Conservation (phyloP, 345 rosid genomes). For the Salix exigua region DNA sequence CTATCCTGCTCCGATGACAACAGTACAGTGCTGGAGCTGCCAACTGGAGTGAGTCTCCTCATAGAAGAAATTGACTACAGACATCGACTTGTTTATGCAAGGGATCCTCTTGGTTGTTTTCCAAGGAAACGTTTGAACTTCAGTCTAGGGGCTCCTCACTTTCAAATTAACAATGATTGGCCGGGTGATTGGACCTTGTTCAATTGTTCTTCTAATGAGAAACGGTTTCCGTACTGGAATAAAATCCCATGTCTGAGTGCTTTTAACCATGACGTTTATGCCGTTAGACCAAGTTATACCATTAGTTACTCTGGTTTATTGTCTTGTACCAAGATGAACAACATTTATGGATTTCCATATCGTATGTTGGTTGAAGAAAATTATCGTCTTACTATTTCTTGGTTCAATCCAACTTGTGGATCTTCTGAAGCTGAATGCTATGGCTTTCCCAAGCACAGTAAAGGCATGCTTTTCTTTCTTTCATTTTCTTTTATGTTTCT, state of each 20-base stretch:
- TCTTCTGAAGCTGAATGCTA: background rate
- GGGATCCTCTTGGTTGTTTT: background rate
- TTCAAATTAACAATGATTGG: background rate
- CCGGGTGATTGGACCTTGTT: background rate
- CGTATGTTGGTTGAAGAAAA: accelerated
- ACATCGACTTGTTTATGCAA: background rate
- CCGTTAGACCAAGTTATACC: accelerated
- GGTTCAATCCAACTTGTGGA: background rate
- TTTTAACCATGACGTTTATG: background rate
- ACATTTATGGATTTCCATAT: background rate
- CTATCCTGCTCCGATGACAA: constrained; percentile 16
- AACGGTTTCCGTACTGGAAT: accelerated
- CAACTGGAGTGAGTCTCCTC: constrained; percentile 6
- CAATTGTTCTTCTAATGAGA: background rate
- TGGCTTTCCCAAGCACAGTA: background rate
- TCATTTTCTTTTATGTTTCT: background rate
- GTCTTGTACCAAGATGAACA: constrained; percentile 14
- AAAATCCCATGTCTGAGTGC: background rate
- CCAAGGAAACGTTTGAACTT: constrained; percentile 1
- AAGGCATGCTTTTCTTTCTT: background rate
- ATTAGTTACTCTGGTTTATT: background rate
- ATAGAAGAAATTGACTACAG: constrained; percentile 13
- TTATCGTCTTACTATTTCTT: background rate
- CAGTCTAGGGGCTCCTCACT: constrained; percentile 11
- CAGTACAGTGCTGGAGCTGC: constrained; percentile 15